Evolutionary conservation across 805 yeast species (phyloP).

Genomic region (Torulaspora indica): DNA sequence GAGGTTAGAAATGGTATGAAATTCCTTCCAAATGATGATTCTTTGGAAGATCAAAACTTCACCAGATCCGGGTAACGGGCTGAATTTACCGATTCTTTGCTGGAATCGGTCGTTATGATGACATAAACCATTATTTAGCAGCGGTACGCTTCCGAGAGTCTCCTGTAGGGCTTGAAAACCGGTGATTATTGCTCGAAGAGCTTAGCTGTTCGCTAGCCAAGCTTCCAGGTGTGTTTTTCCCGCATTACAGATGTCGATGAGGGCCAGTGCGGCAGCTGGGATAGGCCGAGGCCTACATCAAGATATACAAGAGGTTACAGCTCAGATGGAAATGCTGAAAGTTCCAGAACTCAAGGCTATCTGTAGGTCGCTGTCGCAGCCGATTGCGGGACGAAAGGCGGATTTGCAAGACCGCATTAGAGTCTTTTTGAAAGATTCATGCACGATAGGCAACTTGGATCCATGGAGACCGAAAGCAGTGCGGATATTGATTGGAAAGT

Average conservation of each 20-base stretch:
- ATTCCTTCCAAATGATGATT: neutral
- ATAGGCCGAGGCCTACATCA: conserved; percentile 28
- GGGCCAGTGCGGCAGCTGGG: conserved; percentile 3
- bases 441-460: conserved; percentile 38
- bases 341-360: conserved; percentile 51
- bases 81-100: neutral
- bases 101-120: neutral
- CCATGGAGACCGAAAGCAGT: conserved; percentile 45
- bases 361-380: conserved; percentile 46
- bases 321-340: conserved; percentile 38
- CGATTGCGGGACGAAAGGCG: conserved; percentile 55
- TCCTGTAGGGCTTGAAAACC: neutral
- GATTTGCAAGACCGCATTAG: conserved; percentile 53
- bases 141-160: neutral
- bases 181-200: neutral
- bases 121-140: neutral
- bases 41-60: neutral
- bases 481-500: conserved; percentile 41
- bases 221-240: neutral
- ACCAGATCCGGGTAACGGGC: conserved; percentile 5
- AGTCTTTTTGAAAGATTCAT: conserved; percentile 43
- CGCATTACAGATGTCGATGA: neutral
- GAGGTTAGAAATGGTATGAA: neutral
- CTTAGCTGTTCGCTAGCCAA: neutral
- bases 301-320: conserved; percentile 34